These are phyloP conservation scores for Coprinopsis marcescibilis DNA, from an alignment of 768 basidiomycete species.

Conservation along the genomic window DNA sequence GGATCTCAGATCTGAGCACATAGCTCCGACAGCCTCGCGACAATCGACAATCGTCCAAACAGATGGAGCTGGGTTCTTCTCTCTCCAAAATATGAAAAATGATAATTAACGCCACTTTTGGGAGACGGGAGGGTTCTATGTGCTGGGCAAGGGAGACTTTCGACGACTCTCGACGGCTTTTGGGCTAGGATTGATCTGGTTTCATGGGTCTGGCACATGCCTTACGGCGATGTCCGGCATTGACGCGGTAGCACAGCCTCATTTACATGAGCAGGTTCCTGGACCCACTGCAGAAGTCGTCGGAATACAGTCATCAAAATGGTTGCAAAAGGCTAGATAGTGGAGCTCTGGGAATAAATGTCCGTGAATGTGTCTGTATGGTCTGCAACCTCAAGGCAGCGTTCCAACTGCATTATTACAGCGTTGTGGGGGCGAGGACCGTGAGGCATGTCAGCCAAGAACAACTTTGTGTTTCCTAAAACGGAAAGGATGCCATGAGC, in stretches of 20 bases:
- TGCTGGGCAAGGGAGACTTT: no score
- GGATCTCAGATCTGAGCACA: slow-evolving; percentile 4
- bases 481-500: slow-evolving; percentile 1
- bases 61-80: no score
- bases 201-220: slow-evolving; percentile 1
- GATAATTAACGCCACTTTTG: no score
- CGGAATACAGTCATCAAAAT: neutral
- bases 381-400: neutral
- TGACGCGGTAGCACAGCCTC: slow-evolving; percentile 12
- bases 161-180: neutral
- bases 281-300: slow-evolving; percentile 7
- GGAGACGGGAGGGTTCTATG: no score
- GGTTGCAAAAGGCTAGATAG: neutral
- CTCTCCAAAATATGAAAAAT: no score
- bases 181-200: neutral
- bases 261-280: slow-evolving; percentile 2
- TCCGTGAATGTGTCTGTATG: neutral
- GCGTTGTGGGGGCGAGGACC: neutral
- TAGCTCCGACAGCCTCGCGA: slow-evolving; percentile 11
- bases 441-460: slow-evolving; percentile 1
- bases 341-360: neutral
- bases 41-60: slow-evolving; percentile 8
- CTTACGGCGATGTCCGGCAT: slow-evolving; percentile 5
- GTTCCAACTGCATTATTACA: neutral
- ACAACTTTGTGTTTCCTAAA: neutral